Evolutionary conservation across 805 yeast species (phyloP), one percentile per base, ranked within the genome.

Genomic region (Lipomyces oligophaga): DNA sequence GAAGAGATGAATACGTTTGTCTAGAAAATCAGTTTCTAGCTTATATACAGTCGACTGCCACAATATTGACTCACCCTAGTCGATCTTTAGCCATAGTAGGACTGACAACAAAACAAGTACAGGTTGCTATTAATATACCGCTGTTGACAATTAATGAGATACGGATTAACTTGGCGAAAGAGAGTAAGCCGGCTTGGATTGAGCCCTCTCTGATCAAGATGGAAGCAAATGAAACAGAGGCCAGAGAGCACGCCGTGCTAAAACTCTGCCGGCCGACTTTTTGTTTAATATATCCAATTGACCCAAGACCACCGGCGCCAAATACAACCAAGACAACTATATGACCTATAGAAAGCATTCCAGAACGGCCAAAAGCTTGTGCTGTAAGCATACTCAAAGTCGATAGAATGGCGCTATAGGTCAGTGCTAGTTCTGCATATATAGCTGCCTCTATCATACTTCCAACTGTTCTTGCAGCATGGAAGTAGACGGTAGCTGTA

Each of bases 401-500:
- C 3, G 84, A 74, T 6, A 80, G 73, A 0, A 70, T 44, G 44
- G 78, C 74, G 35, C 79, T 76, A 66, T 71, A 85, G 3, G 68
- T 42, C 13, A 84, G 64, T 1, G 87, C 69, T 2, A 76, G 47
- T 0, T 72, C 56, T 2, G 81, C 89, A 65, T 78, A 86, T 35
- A 77, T 60, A 15, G 83, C 63, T 10, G 88, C 80, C 60, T 85
- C 87, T 49, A 79, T 75, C 90, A 85, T 85, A 16, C 85, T 77
- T 0, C 95, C 95, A 46, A 77, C 76, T 0, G 93, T 75, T 39
- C 95, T 65, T 1, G 89, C 76, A 0, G 95, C 87, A 60, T 85
- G 93, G 69, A 86, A 85, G 63, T 86, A 86, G 2, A 85, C 93
- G 1, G 85, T 83, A 7, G 82, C 82, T 0, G 95, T 86, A 31